A percentile compares a stretch with the other conserved stretches of the same genome.
phyloP scores from a whole-genome alignment of 2,329 filamentous ascomycete species.

The Aspergillaceae sp. region DNA sequence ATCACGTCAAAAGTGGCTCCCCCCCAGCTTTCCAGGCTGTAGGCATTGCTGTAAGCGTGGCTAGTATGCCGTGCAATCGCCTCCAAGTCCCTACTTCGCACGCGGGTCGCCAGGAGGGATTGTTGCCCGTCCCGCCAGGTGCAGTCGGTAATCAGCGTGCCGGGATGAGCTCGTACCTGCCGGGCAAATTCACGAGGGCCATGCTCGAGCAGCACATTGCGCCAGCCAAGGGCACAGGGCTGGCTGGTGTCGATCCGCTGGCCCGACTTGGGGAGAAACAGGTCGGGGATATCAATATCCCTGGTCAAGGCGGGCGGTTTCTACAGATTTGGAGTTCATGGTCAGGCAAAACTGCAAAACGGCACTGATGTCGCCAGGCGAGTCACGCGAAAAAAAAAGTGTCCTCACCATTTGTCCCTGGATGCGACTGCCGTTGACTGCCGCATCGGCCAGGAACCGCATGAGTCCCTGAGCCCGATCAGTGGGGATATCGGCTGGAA shows the following conservation, averaged over 20 bases:
- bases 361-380: too few species aligned
- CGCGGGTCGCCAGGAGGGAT: conserved; percentile 88
- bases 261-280: too few species aligned
- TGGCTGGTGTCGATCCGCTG: too few species aligned
- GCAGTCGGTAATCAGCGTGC: conserved; percentile 95
- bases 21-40: conserved; percentile 95
- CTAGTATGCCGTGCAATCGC: conserved; percentile 96
- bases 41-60: conserved; percentile 83
- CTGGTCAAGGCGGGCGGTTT: too few species aligned
- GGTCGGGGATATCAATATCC: too few species aligned
- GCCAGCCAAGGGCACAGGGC: too few species aligned
- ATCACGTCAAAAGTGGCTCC: conserved; percentile 97
- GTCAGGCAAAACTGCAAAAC: too few species aligned
- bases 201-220: too few species aligned
- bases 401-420: conserved; percentile 72
- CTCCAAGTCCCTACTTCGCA: conserved; percentile 87
- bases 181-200: conserved; percentile 85
- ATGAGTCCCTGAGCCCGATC: conserved; percentile 97
- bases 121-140: conserved; percentile 99
- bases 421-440: conserved; percentile 97
- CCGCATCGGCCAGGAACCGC: conserved; percentile 87
- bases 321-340: too few species aligned
- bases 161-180: conserved; percentile 88
- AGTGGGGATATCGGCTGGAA: conserved; percentile 86
- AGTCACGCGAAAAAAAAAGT: too few species aligned